phyloP scores from a whole-genome alignment of 192 early-diverging fungal species.

The Backusella sp. region DNA sequence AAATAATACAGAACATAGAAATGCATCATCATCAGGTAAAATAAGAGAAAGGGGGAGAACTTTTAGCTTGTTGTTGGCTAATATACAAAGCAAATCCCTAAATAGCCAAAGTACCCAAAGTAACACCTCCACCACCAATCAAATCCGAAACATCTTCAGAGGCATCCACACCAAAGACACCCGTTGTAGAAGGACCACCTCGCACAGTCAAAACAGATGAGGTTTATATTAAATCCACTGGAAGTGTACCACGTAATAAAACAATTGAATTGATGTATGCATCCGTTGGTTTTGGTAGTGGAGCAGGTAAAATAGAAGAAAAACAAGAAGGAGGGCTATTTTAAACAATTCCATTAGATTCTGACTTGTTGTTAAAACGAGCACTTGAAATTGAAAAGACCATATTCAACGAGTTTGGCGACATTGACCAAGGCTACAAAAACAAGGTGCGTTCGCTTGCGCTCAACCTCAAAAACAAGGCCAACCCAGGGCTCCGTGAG shows the following conservation, averaged over 20 bases:
- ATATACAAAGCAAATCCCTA: background rate
- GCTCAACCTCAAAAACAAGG: slow-evolving; percentile 73
- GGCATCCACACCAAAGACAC: slow-evolving; percentile 35
- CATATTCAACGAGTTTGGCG: slow-evolving; percentile 57
- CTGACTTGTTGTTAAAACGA: slow-evolving; percentile 49
- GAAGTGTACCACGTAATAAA: slow-evolving; percentile 70
- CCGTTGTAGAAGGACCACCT: slow-evolving; percentile 29
- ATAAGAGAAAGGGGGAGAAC: background rate
- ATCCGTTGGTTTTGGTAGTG: slow-evolving; percentile 58
- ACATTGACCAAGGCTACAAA: slow-evolving; percentile 62
- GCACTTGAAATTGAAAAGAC: slow-evolving; percentile 60
- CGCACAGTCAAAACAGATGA: slow-evolving; percentile 60
- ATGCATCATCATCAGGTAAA: background rate
- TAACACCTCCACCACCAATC: background rate
- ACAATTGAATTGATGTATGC: slow-evolving; percentile 82
- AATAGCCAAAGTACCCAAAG: background rate
- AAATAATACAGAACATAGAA: background rate
- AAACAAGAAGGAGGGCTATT: no score
- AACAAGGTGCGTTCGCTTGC: slow-evolving; percentile 72
- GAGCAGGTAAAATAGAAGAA: slow-evolving; percentile 43
- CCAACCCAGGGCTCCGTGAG: slow-evolving; percentile 71
- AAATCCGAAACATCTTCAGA: slow-evolving; percentile 38
- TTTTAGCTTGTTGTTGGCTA: background rate
- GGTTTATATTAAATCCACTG: slow-evolving; percentile 47
- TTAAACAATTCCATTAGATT: slow-evolving; percentile 22